Conservation (phyloP, 2,329 filamentous ascomycete genomes). For the Microdochium nivale region DNA sequence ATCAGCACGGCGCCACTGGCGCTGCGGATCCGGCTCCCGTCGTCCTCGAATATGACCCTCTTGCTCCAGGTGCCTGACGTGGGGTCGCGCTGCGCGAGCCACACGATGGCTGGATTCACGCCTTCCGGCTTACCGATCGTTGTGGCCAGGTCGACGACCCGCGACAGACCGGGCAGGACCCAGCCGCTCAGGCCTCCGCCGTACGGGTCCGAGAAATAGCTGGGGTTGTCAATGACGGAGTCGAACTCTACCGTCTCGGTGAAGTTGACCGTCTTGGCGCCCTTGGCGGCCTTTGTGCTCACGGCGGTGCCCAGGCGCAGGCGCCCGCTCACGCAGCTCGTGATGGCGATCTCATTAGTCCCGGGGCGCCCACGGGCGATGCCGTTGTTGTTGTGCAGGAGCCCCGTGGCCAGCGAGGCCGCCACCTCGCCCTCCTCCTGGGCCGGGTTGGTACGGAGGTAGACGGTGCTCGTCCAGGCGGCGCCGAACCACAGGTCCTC, state of each 20-base stretch:
- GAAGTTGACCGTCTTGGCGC: constrained; percentile 24
- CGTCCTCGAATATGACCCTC: constrained; percentile 47
- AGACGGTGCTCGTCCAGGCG: constrained; percentile 41
- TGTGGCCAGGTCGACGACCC: constrained; percentile 25
- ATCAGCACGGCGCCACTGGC: constrained; percentile 45
- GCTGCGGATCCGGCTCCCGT: constrained; percentile 39
- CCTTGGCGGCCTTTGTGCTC: constrained; percentile 11
- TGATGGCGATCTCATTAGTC: constrained; percentile 30
- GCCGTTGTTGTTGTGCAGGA: constrained; percentile 47
- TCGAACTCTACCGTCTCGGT: constrained; percentile 33
- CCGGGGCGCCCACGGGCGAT: constrained; percentile 36
- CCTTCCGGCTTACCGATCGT: constrained; percentile 23
- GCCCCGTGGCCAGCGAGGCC: constrained; percentile 31
- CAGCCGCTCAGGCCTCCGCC: constrained; percentile 47
- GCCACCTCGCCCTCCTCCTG: constrained; percentile 25
- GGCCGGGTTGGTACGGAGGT: constrained; percentile 26
- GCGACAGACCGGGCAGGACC: constrained; percentile 37
- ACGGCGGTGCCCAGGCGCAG: constrained; percentile 32
- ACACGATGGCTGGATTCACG: constrained; percentile 36
- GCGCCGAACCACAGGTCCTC: constrained; percentile 34
- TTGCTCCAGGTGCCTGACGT: constrained; percentile 26
- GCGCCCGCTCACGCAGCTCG: constrained; percentile 32
- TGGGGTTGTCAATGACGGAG: constrained; percentile 46
- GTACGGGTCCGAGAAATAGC: constrained; percentile 47
- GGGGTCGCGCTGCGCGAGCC: constrained; percentile 19